A percentile compares a stretch with the other conserved stretches of the same genome.
phyloP scores from a whole-genome alignment of 495 filamentous ascomycete genomes.

The Penicillium ochrochloron region DNA sequence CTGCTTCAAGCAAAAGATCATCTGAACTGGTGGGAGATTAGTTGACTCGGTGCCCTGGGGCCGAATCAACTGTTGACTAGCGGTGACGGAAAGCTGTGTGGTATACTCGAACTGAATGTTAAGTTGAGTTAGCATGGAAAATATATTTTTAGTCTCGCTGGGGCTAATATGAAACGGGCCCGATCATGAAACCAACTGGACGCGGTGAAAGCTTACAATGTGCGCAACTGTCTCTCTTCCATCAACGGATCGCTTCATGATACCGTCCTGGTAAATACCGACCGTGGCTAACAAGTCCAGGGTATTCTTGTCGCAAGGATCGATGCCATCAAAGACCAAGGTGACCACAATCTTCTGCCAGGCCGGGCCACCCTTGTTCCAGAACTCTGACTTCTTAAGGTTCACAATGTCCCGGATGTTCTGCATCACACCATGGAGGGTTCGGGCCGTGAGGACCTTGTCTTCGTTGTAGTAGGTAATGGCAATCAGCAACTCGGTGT shows the following conservation, averaged over 20 bases:
- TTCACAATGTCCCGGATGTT: slow-evolving; percentile 98
- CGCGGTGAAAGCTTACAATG: slow-evolving; percentile 57
- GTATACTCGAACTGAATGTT: slow-evolving; percentile 87
- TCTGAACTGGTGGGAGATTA: slow-evolving; percentile 92
- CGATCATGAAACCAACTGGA: background rate
- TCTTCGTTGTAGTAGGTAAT: slow-evolving; percentile 99
- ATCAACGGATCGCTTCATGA: slow-evolving; percentile 97
- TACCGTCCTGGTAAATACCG: slow-evolving; percentile 94
- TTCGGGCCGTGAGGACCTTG: slow-evolving; percentile 89
- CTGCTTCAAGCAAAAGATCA: slow-evolving; percentile 98
- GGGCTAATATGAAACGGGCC: background rate
- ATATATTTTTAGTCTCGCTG: background rate
- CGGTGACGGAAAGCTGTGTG: slow-evolving; percentile 95
- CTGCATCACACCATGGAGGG: slow-evolving; percentile 96
- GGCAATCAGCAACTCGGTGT: slow-evolving; percentile 94
- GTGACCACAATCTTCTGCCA: slow-evolving; percentile 99
- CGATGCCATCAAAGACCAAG: slow-evolving; percentile 95
- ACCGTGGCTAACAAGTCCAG: slow-evolving; percentile 93
- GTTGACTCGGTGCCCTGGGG: slow-evolving; percentile 80
- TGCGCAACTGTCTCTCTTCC: slow-evolving; percentile 94
- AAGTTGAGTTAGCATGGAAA: background rate
- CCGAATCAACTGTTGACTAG: slow-evolving; percentile 91
- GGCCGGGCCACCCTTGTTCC: slow-evolving; percentile 97
- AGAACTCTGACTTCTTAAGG: slow-evolving; percentile 96
- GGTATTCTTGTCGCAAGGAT: slow-evolving; percentile 95